phyloP scores from a whole-genome alignment of 495 filamentous ascomycete species.

The Penicillium lagena region DNA sequence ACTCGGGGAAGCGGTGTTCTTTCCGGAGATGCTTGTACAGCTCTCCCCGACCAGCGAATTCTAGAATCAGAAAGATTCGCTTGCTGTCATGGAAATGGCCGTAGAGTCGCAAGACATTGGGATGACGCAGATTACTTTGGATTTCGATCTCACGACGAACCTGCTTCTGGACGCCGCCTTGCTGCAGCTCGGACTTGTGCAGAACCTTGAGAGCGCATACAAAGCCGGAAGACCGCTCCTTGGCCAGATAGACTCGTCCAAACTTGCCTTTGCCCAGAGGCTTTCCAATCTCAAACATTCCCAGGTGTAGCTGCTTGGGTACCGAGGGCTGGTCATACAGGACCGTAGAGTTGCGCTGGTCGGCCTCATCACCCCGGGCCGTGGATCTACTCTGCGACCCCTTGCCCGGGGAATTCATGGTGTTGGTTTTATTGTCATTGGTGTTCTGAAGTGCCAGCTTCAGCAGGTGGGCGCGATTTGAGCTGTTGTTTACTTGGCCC shows the following conservation, averaged over 20 bases:
- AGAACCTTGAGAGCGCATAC: slow-evolving; percentile 96
- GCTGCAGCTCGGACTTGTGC: slow-evolving; percentile 88
- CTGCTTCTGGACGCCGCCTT: slow-evolving; percentile 93
- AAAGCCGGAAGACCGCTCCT: slow-evolving; percentile 82
- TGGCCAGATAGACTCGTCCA: slow-evolving; percentile 90
- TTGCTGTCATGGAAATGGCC: slow-evolving; percentile 97
- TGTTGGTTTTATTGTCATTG: slow-evolving; percentile 48
- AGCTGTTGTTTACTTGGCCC: slow-evolving; percentile 48
- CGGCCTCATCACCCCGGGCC: slow-evolving; percentile 49
- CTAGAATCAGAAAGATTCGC: slow-evolving; percentile 90
- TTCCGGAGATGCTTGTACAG: slow-evolving; percentile 93
- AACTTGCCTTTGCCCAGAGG: slow-evolving; percentile 97
- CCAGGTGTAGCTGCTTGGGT: slow-evolving; percentile 80
- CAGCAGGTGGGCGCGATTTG: slow-evolving; percentile 63
- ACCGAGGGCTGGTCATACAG: slow-evolving; percentile 53
- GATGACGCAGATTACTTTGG: slow-evolving; percentile 91
- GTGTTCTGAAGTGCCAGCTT: slow-evolving; percentile 78
- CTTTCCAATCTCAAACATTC: slow-evolving; percentile 98
- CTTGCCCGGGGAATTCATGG: slow-evolving; percentile 34
- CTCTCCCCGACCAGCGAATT: slow-evolving; percentile 93
- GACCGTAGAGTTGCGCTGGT: slow-evolving; percentile 45
- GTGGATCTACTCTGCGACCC: slow-evolving; percentile 30
- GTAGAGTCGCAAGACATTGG: slow-evolving; percentile 90
- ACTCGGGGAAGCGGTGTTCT: slow-evolving; percentile 85
- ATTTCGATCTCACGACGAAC: slow-evolving; percentile 97